Evolutionary conservation across 2,329 filamentous ascomycete genomes (phyloP).

Genomic region (Ciborinia camelliae): DNA sequence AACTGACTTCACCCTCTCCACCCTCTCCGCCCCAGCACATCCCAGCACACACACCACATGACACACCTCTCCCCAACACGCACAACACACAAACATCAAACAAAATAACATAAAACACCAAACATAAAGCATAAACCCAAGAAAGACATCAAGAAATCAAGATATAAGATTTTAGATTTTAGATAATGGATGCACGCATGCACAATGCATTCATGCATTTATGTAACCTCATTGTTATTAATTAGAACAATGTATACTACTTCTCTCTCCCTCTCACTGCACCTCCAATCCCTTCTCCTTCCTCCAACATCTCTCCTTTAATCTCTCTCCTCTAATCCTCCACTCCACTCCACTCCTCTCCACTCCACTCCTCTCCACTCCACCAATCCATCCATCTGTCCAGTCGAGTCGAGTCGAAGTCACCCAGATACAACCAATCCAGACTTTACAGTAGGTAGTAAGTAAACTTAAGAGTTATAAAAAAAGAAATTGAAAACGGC

Average conservation of each 20-base stretch:
- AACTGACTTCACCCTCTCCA: no score
- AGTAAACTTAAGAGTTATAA: not conserved
- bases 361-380: not conserved
- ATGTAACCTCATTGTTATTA: conserved; percentile 10
- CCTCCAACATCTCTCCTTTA: not conserved
- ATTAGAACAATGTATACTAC: conserved; percentile 9
- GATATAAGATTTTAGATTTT: no score
- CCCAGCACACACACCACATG: no score
- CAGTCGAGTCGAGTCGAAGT: no score
- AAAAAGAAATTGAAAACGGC: conserved; percentile 1
- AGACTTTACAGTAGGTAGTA: no score
- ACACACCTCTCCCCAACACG: rapidly evolving
- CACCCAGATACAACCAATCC: conserved; percentile 7
- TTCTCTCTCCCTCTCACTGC: no score
- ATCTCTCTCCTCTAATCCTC: no score
- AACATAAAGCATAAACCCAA: no score
- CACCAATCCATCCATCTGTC: not conserved
- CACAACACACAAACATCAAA: not conserved
- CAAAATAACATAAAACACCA: no score
- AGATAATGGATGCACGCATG: no score
- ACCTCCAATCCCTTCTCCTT: no score
- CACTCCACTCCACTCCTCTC: not conserved
- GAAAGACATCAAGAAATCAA: not conserved
- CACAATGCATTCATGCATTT: not conserved
- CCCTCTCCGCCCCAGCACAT: no score